phyloP scores from a whole-genome alignment of 106 monocot species.

The Alisma plantagoaquatica region DNA sequence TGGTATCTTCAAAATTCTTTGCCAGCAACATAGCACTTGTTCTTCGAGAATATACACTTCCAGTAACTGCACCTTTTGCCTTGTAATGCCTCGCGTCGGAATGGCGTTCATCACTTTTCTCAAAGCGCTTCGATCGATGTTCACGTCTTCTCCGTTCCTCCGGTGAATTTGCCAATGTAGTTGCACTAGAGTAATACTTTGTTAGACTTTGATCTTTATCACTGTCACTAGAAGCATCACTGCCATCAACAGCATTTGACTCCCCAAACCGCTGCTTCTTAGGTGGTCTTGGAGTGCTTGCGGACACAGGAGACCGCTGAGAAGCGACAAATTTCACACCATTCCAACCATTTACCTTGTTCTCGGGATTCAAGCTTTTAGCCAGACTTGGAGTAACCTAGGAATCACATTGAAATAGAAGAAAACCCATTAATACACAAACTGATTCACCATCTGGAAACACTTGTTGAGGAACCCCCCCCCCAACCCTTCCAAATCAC shows the following conservation, averaged over 20 bases:
- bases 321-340: conserved; percentile 30
- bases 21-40: conserved; percentile 34
- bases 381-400: conserved; percentile 23
- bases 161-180: conserved; percentile 59
- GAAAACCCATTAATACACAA: too few relatives aligned
- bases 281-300: conserved; percentile 29
- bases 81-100: conserved; percentile 18
- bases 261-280: conserved; percentile 47
- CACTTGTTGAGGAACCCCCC: too few relatives aligned
- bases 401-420: too few relatives aligned
- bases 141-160: conserved; percentile 92
- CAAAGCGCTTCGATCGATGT: conserved; percentile 78
- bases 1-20: conserved; percentile 46
- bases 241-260: conserved; percentile 25
- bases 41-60: conserved; percentile 45
- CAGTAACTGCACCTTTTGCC: conserved; percentile 33
- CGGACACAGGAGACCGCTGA: conserved; percentile 26
- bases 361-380: conserved; percentile 13
- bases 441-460: too few relatives aligned
- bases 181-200: conserved; percentile 73
- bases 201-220: conserved; percentile 71
- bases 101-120: conserved; percentile 46
- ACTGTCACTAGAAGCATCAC: conserved; percentile 69
- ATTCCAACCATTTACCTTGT: conserved; percentile 29
- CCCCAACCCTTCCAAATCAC: too few relatives aligned